These are phyloP conservation scores for Chloranthus sessilifolius DNA, from an alignment of 164 flowering plant genomes.

Conservation along the genomic window DNA sequence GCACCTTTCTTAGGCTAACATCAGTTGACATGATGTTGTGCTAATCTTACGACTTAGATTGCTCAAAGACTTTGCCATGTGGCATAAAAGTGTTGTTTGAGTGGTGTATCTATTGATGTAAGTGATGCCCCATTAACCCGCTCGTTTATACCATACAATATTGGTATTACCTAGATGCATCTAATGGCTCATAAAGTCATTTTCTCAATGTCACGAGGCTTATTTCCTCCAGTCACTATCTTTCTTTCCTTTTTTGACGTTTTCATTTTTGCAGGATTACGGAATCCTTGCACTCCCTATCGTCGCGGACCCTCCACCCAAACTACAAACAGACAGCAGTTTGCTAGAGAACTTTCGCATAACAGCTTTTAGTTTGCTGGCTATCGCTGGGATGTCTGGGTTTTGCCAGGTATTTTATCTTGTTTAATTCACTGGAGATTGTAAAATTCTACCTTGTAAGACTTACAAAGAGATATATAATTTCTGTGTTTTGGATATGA, in stretches of 20 bases:
- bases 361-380: constrained; percentile 73
- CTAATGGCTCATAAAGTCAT: too few species aligned
- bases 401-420: constrained; percentile 63
- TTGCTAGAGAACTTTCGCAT: constrained; percentile 54
- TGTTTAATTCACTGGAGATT: not conserved
- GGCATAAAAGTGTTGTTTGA: too few species aligned
- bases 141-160: too few species aligned
- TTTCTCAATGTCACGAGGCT: too few species aligned
- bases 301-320: constrained; percentile 86
- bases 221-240: too few species aligned
- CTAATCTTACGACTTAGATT: too few species aligned
- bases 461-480: not conserved
- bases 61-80: too few species aligned
- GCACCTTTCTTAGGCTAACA: too few species aligned
- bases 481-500: not conserved
- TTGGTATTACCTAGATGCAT: too few species aligned
- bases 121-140: too few species aligned
- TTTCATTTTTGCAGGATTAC: constrained; percentile 38
- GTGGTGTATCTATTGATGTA: too few species aligned
- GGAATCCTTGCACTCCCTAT: constrained; percentile 79
- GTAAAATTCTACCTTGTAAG: not conserved
- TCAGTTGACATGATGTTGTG: too few species aligned
- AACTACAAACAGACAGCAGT: constrained; percentile 47
- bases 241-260: not conserved
- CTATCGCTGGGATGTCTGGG: constrained; percentile 84